Base-by-base conservation (phyloP, 1,139 yeast genomes). In the Kurtzmaniella natalensis region DNA sequence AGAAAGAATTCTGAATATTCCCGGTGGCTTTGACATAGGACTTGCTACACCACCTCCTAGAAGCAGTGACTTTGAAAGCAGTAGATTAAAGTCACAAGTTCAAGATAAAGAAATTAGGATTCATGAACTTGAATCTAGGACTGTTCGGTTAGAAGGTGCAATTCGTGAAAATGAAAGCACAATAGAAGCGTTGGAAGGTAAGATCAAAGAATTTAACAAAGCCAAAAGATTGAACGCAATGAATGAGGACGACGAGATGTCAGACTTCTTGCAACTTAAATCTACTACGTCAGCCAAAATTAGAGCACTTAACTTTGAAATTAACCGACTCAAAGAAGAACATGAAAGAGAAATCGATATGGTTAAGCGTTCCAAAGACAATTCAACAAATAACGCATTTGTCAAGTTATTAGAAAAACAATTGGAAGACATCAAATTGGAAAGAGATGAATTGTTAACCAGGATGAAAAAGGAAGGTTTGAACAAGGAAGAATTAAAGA, bases 1-100 rank as follows among this genome's bases (percentile, higher is more conserved):
- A 48, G 94, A 83, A 42, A 71, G 88, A 46, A 77, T 79, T 5
- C 73, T 86, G 5, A 83, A 81, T 47, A 89, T 94, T 0, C 15
- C 21, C 3, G 27, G 18, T n/a, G 22, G 16, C 3, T 19, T 18
- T 21, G 11, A 27, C 5, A 7, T 25, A 7, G 17, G 29, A 5
- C 16, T 9, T 14, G 5, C 19, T 16, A 22, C 25, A 19, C 21
- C 21, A 7, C 19, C 29, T 10, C 26, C 26, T 5, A n/a, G 26
- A 23, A 23, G 14, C 13, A 4, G 25, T n/a, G n/a, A 17, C 17
- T 11, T 19, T 21, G 21, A 21, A 28, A 16, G 28, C 10, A 26
- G 24, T 23, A 33, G 32, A 7, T 25, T 20, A 18, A 10, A 18
- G 9, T 24, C 36, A 5, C 8, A 25, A 11, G 23, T 39, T 10